phyloP scores from a whole-genome alignment of 2,329 filamentous ascomycete species.

The Penicillium freii region DNA sequence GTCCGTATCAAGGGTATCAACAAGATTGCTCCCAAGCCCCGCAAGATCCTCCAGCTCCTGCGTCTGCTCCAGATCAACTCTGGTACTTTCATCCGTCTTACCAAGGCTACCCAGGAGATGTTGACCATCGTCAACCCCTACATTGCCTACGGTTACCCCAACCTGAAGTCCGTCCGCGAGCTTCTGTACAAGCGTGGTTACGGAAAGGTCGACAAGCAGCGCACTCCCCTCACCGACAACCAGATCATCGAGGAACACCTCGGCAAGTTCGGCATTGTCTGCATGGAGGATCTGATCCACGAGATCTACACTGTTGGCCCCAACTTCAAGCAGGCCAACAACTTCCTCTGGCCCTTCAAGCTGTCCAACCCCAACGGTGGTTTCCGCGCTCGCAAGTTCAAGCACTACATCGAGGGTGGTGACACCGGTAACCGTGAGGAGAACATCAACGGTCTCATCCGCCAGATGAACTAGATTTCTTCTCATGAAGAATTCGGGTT shows the following conservation, averaged over 20 bases:
- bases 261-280: slow-evolving; percentile 98
- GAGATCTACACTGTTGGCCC: slow-evolving; percentile 98
- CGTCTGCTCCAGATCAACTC: slow-evolving; percentile 99
- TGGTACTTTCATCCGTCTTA: slow-evolving; percentile 94
- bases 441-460: slow-evolving; percentile 92
- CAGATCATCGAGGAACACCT: slow-evolving; percentile 94
- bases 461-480: slow-evolving; percentile 88
- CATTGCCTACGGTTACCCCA: slow-evolving; percentile 98
- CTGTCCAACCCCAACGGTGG: slow-evolving; percentile 96
- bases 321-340: slow-evolving; percentile 99
- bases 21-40: slow-evolving; percentile 99
- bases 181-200: slow-evolving; percentile 99
- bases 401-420: slow-evolving; percentile 98
- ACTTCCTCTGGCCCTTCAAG: slow-evolving; percentile 99
- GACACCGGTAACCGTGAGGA: slow-evolving; percentile 98
- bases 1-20: slow-evolving; percentile 99
- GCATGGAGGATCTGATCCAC: slow-evolving; percentile 98
- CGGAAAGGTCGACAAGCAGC: slow-evolving; percentile 98
- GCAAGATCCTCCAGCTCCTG: slow-evolving; percentile 99
- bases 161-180: slow-evolving; percentile 98
- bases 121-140: slow-evolving; percentile 98
- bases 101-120: slow-evolving; percentile 97
- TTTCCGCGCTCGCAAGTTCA: slow-evolving; percentile 96
- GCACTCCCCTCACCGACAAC: slow-evolving; percentile 95
- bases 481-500: slow-evolving; percentile 6